phyloP scores from a whole-genome alignment of 192 early-diverging fungal species.

The Podila clonocystis region DNA sequence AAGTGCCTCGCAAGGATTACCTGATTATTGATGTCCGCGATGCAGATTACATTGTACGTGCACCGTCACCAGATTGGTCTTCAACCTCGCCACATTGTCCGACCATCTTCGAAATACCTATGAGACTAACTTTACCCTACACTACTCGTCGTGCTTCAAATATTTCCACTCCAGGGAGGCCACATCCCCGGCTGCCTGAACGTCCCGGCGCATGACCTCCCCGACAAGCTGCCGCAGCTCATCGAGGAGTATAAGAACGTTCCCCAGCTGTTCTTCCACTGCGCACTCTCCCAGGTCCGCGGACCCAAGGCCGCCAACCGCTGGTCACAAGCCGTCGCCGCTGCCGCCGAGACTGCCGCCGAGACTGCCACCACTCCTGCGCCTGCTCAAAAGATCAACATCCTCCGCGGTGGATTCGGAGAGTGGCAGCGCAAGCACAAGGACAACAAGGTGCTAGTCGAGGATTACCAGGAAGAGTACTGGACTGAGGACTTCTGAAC shows the following conservation, averaged over 20 bases:
- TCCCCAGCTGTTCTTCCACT: constrained; percentile 85
- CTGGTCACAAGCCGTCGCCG: constrained; percentile 60
- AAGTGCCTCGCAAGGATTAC: constrained; percentile 73
- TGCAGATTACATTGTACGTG: constrained; percentile 61
- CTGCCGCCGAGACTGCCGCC: constrained; percentile 45
- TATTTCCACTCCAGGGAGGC: constrained; percentile 61
- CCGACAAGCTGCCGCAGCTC: constrained; percentile 50
- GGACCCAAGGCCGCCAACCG: constrained; percentile 79
- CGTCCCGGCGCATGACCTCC: constrained; percentile 73
- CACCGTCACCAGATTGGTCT: background rate
- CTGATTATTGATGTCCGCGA: constrained; percentile 80
- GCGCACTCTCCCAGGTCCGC: constrained; percentile 85
- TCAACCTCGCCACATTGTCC: background rate
- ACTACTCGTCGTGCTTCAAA: background rate
- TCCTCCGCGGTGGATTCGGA: constrained; percentile 74
- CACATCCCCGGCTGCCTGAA: constrained; percentile 85
- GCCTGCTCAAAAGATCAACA: constrained; percentile 59
- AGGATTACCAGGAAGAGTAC: constrained; percentile 62
- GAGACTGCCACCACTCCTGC: constrained; percentile 8
- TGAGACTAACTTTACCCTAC: background rate
- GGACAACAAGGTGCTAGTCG: constrained; percentile 65
- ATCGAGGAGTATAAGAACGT: constrained; percentile 65
- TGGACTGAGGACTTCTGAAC: constrained; percentile 50
- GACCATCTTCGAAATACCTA: background rate
- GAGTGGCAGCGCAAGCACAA: constrained; percentile 70